Base-by-base conservation (phyloP, 2,329 filamentous ascomycete species). In the Fusarium sp. region DNA sequence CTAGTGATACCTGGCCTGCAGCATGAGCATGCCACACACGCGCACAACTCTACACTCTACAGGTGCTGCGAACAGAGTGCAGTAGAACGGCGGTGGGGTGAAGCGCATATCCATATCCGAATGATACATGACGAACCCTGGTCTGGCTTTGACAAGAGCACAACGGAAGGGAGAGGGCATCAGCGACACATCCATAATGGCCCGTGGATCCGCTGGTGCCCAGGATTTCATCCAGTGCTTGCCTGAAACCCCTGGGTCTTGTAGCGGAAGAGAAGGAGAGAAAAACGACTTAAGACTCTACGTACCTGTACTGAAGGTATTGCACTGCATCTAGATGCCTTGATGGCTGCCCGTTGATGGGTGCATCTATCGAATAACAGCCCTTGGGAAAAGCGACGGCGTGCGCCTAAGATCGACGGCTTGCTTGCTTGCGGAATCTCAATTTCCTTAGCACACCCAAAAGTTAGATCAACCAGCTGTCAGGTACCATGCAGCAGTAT, bases 221-320 rank as follows among this genome's bases (percentile, higher is more conserved):
- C 54, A 66, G 53, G 63, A 43, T 51, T 39, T 43, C 35, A n/a
- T 39, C 31, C 39, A 43, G 18, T 63, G 50, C 49, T 57, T 53
- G 51, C 48, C 57, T 63, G 64, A 35, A 63, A 66, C 63, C 61
- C 65, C 67, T 67, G 65, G 67, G 67, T 25, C 57, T 72, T 49
- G 65, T 54, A 31, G 48, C 29, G 25, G 25, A 40, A 17, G 43
- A 42, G 47, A 31, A 43, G 27, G 21, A 18, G 43, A 60, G 37
- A 21, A 52, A 29, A 20, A 23, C 21, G 45, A 61, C 35, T 27
- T 45, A 56, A 33, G 33, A 49, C 20, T 25, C 29, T 6, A 21
- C 27, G 18, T 33, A 23, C n/a, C 27, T 46, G 18, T n/a, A 40
- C 36, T 27, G 25, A 29, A 27, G 23, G 52, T 35, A 42, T 37